Evolutionary conservation across 345 rosid species (phyloP).

Genomic region (Sisymbrium irio): DNA sequence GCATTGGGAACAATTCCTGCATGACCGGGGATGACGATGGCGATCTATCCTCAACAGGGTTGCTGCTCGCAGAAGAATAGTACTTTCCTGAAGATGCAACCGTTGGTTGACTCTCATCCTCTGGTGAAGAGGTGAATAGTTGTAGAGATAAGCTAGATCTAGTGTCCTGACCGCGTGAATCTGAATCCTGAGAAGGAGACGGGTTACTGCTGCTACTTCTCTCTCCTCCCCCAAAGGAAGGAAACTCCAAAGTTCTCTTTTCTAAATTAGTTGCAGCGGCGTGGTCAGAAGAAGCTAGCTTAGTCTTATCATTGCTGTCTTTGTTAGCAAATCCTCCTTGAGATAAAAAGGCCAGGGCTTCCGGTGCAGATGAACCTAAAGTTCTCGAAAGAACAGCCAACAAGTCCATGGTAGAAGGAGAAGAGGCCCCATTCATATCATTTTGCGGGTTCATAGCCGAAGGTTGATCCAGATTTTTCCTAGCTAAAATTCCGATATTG

Average conservation of each 20-base stretch:
- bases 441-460: conserved; percentile 33
- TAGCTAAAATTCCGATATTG: conserved; percentile 41
- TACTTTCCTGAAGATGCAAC: conserved; percentile 68
- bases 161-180: conserved; percentile 53
- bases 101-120: conserved; percentile 58
- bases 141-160: conserved; percentile 62
- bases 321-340: conserved; percentile 59
- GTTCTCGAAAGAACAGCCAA: conserved; percentile 73
- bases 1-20: conserved; percentile 71
- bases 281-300: conserved; percentile 40
- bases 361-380: conserved; percentile 55
- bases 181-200: conserved; percentile 70
- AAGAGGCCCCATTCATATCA: conserved; percentile 41
- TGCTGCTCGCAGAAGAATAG: conserved; percentile 88
- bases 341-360: conserved; percentile 48
- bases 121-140: conserved; percentile 72
- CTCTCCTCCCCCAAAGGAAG: conserved; percentile 59
- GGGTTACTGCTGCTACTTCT: conserved; percentile 57
- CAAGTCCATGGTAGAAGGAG: conserved; percentile 65
- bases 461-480: conserved; percentile 43
- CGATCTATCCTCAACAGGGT: conserved; percentile 67
- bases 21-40: conserved; percentile 78
- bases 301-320: conserved; percentile 50
- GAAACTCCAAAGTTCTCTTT: conserved; percentile 45
- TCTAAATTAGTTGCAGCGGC: conserved; percentile 34